Conservation (phyloP, 2,329 filamentous ascomycete species). For the Colletotrichum kahawae region DNA sequence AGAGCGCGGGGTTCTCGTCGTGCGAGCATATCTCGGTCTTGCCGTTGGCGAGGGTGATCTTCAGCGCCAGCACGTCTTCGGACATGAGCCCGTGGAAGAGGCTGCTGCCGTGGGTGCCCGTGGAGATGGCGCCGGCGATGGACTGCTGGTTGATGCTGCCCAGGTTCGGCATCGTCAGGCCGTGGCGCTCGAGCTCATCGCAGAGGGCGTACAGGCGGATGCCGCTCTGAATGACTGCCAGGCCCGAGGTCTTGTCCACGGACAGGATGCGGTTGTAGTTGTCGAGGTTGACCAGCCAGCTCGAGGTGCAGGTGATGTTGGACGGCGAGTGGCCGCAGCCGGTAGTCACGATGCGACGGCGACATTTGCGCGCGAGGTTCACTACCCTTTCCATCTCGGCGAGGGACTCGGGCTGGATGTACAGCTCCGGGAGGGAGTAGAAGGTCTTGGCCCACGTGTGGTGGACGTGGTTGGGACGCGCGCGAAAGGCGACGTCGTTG, state of each 20-base stretch:
- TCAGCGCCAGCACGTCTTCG: constrained; percentile 75
- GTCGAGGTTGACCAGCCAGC: constrained; percentile 95
- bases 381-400: constrained; percentile 85
- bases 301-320: constrained; percentile 88
- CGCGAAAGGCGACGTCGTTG: constrained; percentile 73
- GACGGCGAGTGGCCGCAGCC: constrained; percentile 93
- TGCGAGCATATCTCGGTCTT: constrained; percentile 73
- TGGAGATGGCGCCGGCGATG: constrained; percentile 89
- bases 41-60: constrained; percentile 83
- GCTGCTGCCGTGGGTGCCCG: constrained; percentile 91
- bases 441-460: constrained; percentile 96
- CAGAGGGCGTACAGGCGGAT: constrained; percentile 82
- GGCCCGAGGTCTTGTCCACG: constrained; percentile 67
- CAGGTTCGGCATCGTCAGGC: constrained; percentile 87
- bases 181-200: constrained; percentile 72
- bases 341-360: constrained; percentile 82
- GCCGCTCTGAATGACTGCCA: constrained; percentile 84
- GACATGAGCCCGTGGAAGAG: constrained; percentile 84
- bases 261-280: constrained; percentile 75
- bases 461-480: constrained; percentile 74
- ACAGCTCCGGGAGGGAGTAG: constrained; percentile 86
- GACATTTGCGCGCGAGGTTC: constrained; percentile 78
- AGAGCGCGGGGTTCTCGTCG: constrained; percentile 75
- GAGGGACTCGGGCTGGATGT: constrained; percentile 81
- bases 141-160: constrained; percentile 96